Evolutionary conservation across 2,329 filamentous ascomycete genomes (phyloP).

Genomic region (Gremmenia infestans): DNA sequence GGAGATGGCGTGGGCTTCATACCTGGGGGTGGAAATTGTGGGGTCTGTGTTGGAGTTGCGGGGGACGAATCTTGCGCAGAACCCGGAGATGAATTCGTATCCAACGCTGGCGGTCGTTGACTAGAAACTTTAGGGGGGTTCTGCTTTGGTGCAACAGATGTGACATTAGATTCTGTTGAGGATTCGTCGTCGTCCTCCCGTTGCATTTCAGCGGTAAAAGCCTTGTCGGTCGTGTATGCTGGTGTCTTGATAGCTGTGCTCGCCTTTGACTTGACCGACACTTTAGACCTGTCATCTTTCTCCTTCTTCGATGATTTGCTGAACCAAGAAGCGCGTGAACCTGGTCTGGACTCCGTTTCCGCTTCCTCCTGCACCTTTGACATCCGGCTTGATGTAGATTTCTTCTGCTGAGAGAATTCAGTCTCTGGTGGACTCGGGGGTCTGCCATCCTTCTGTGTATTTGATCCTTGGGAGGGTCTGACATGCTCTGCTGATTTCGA

Average conservation of each 20-base stretch:
- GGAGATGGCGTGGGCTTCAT: slow-evolving; percentile 29
- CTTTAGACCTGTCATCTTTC: slow-evolving; percentile 45
- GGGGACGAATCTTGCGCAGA: slow-evolving; percentile 52
- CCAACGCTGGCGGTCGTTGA: slow-evolving; percentile 18
- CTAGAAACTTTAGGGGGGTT: slow-evolving; percentile 38
- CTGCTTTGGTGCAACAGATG: slow-evolving; percentile 36
- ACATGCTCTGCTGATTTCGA: slow-evolving; percentile 45
- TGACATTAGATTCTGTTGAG: slow-evolving; percentile 33
- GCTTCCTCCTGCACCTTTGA: slow-evolving; percentile 36
- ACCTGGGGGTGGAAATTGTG: slow-evolving; percentile 39
- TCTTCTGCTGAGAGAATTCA: slow-evolving; percentile 45
- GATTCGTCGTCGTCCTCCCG: slow-evolving; percentile 25
- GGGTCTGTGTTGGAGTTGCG: slow-evolving; percentile 53
- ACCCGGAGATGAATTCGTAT: slow-evolving; percentile 39
- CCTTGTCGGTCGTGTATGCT: slow-evolving; percentile 22
- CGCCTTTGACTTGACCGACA: slow-evolving; percentile 50
- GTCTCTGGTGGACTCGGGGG: slow-evolving; percentile 63
- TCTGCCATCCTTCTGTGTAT: slow-evolving; percentile 41
- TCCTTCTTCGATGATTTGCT: slow-evolving; percentile 18
- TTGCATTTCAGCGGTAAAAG: slow-evolving; percentile 10
- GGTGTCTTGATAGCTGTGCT: slow-evolving; percentile 48
- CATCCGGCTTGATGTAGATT: slow-evolving; percentile 32
- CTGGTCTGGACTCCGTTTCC: slow-evolving; percentile 34
- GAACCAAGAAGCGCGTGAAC: slow-evolving; percentile 43
- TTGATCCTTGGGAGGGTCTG: slow-evolving; percentile 37